Conservation (phyloP, 345 rosid genomes). For the Firmiana major region DNA sequence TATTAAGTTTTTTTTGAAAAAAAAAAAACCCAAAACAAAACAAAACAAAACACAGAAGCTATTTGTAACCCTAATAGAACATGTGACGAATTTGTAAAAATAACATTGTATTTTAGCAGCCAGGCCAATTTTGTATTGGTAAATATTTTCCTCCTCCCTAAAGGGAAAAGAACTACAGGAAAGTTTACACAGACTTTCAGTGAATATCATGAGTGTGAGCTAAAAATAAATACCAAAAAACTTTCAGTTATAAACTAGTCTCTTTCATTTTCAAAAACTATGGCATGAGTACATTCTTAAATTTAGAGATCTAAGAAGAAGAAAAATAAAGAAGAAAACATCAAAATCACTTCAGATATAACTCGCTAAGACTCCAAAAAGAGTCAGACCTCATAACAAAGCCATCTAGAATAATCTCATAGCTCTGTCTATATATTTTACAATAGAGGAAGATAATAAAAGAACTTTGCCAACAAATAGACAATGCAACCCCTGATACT, state of each 20-base stretch:
- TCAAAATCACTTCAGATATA: not conserved
- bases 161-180: not conserved
- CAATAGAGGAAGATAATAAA: not conserved
- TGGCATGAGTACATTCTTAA: not conserved
- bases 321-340: not conserved
- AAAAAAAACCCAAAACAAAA: too few relatives aligned
- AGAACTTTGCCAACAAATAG: not conserved
- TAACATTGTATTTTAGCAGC: not conserved
- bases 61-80: not conserved
- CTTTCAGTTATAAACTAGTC: not conserved
- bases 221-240: not conserved
- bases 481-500: not conserved
- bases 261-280: not conserved
- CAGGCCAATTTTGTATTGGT: not conserved
- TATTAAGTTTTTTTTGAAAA: too few relatives aligned
- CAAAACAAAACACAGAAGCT: not conserved
- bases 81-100: not conserved
- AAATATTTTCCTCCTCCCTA: not conserved
- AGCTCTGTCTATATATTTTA: not conserved
- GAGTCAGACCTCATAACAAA: not conserved
- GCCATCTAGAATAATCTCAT: constrained; percentile 5
- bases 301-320: not conserved
- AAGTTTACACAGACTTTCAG: not conserved
- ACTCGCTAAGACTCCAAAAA: not conserved
- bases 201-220: not conserved